Percentiles rank a stretch among this genome's conserved stretches.
Conservation (phyloP, 257 asterid genomes). For the Mitragyna speciosa region DNA sequence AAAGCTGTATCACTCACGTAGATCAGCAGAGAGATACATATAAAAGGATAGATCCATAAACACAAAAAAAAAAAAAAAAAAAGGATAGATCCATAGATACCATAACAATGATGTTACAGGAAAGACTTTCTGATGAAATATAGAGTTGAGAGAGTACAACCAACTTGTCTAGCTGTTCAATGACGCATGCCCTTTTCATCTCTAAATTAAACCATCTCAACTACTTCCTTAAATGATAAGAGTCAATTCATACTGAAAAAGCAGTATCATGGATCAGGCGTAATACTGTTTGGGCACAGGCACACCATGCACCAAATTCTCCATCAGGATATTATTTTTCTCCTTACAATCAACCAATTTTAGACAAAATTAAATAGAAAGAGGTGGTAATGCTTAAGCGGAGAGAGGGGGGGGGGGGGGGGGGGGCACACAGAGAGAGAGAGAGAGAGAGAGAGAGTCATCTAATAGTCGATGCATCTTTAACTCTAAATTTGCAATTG, state of each 20-base stretch:
- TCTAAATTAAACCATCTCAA: background rate
- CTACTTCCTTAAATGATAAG: slow-evolving; percentile 8
- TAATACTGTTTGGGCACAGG: background rate
- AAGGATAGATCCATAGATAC: too few relatives aligned
- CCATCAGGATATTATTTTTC: background rate
- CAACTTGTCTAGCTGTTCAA: background rate
- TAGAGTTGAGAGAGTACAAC: background rate
- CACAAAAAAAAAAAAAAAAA: too few relatives aligned
- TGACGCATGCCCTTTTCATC: background rate
- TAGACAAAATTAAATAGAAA: too few relatives aligned
- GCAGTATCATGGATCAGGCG: background rate
- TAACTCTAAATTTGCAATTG: too few relatives aligned
- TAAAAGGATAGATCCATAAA: too few relatives aligned
- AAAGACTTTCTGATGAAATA: background rate
- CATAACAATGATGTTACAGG: background rate
- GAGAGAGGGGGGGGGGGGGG: too few relatives aligned
- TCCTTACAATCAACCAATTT: background rate
- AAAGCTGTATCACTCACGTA: too few relatives aligned
- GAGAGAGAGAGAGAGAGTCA: too few relatives aligned
- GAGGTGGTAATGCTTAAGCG: too few relatives aligned
- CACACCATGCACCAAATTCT: background rate
- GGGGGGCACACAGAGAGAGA: too few relatives aligned
- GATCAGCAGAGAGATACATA: too few relatives aligned
- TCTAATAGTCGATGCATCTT: too few relatives aligned
- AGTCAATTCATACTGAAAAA: background rate